phyloP scores from a whole-genome alignment of 331 rosid genomes.

The Acacia pycnantha region DNA sequence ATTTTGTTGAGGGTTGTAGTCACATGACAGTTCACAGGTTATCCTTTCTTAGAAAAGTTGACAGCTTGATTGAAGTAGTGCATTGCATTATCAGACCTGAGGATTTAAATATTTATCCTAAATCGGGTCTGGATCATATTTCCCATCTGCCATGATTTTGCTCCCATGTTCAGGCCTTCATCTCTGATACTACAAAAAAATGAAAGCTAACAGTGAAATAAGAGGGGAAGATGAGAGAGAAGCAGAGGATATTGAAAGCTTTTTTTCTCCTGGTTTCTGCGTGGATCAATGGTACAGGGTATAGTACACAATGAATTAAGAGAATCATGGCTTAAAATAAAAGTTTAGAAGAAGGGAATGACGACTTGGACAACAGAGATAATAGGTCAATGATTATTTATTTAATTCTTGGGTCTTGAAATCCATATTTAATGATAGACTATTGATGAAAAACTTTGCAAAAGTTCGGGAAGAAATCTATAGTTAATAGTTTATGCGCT shows the following conservation, averaged over 20 bases:
- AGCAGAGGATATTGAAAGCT: neutral
- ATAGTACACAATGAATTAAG: neutral
- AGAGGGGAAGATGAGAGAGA: neutral
- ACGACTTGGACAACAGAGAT: neutral
- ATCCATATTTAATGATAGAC: neutral
- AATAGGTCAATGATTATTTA: neutral
- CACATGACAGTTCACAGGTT: neutral
- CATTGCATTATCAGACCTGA: neutral
- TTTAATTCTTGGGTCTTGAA: neutral
- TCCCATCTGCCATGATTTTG: neutral
- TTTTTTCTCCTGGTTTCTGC: neutral
- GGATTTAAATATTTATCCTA: neutral
- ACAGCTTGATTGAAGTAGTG: neutral
- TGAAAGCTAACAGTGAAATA: neutral
- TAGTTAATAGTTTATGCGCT: neutral
- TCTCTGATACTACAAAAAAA: neutral
- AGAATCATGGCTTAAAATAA: neutral
- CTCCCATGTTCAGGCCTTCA: neutral
- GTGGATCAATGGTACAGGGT: neutral
- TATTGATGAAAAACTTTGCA: neutral
- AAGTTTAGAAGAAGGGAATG: neutral
- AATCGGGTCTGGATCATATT: neutral
- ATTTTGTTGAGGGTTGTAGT: neutral
- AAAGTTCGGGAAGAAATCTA: conserved; percentile 5
- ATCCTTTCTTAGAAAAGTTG: neutral